These are phyloP conservation scores for Mimosa bimucronata DNA, from an alignment of 306 rosid genomes.

Conservation along the genomic window DNA sequence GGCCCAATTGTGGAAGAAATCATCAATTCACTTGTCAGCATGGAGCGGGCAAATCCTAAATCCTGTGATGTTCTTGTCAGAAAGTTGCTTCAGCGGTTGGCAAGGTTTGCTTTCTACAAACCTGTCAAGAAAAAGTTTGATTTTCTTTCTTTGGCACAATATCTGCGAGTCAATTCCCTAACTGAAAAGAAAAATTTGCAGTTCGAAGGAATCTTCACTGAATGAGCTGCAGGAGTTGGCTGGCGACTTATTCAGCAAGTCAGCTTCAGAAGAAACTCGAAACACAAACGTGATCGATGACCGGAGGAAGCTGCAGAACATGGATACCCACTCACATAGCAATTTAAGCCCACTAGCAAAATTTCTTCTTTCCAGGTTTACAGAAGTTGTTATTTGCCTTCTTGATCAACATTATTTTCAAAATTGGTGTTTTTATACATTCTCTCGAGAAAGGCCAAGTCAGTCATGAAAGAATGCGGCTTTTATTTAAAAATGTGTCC, in stretches of 20 bases:
- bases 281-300: conserved; percentile 46
- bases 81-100: conserved; percentile 77
- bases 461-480: background rate
- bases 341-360: conserved; percentile 93
- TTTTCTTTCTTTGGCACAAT: background rate
- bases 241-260: conserved; percentile 58
- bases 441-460: background rate
- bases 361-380: conserved; percentile 95
- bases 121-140: background rate
- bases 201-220: conserved; percentile 79
- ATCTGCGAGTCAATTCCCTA: background rate
- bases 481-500: background rate
- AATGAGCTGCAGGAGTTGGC: conserved; percentile 84
- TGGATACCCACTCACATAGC: conserved; percentile 67
- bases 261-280: conserved; percentile 55
- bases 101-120: conserved; percentile 60
- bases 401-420: conserved; percentile 17
- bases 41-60: conserved; percentile 81
- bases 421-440: background rate
- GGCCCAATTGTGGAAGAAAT: conserved; percentile 58
- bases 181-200: conserved; percentile 33
- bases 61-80: conserved; percentile 74
- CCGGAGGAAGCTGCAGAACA: conserved; percentile 68
- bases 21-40: conserved; percentile 64
- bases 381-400: conserved; percentile 34